These are phyloP conservation scores for Inosperma sp. DNA, from an alignment of 768 basidiomycete species.

Conservation along the genomic window DNA sequence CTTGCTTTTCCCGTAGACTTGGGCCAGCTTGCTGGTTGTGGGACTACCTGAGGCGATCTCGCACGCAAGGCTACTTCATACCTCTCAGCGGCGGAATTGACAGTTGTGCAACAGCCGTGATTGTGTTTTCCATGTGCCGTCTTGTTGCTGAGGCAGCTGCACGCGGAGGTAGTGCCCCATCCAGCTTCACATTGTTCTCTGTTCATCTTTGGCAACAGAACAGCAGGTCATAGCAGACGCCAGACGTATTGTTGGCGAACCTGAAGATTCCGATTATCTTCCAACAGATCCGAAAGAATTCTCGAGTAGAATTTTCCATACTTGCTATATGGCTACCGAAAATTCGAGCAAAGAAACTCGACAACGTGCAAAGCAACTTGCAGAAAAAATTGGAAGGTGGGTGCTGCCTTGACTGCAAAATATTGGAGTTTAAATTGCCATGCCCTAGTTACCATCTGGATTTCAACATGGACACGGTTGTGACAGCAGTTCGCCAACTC, in stretches of 20 bases:
- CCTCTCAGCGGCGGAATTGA: conserved; percentile 97
- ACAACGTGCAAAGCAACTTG: conserved; percentile 78
- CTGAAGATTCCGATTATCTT: conserved; percentile 73
- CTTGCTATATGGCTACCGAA: conserved; percentile 98
- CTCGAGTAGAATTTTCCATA: conserved; percentile 84
- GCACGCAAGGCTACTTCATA: conserved; percentile 91
- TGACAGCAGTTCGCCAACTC: conserved; percentile 76
- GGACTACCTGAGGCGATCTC: conserved; percentile 94
- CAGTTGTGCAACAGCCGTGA: conserved; percentile 93
- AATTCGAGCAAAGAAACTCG: conserved; percentile 89
- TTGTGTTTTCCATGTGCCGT: conserved; percentile 95
- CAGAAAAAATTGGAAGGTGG: conserved; percentile 86
- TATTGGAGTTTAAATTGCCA: background rate
- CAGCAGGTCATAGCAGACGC: conserved; percentile 88
- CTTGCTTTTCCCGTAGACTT: conserved; percentile 44
- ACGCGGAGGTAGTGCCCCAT: conserved; percentile 58
- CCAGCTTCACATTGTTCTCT: background rate
- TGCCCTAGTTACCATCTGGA: conserved; percentile 80
- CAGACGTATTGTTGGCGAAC: conserved; percentile 80
- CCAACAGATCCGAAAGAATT: conserved; percentile 89
- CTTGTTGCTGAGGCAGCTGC: conserved; percentile 77
- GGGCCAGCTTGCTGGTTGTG: conserved; percentile 99
- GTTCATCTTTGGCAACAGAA: conserved; percentile 40
- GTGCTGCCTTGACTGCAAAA: conserved; percentile 10
- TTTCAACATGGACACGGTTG: conserved; percentile 92